phyloP scores from a whole-genome alignment of 2,329 filamentous ascomycete genomes.

The Penicillium sp. region DNA sequence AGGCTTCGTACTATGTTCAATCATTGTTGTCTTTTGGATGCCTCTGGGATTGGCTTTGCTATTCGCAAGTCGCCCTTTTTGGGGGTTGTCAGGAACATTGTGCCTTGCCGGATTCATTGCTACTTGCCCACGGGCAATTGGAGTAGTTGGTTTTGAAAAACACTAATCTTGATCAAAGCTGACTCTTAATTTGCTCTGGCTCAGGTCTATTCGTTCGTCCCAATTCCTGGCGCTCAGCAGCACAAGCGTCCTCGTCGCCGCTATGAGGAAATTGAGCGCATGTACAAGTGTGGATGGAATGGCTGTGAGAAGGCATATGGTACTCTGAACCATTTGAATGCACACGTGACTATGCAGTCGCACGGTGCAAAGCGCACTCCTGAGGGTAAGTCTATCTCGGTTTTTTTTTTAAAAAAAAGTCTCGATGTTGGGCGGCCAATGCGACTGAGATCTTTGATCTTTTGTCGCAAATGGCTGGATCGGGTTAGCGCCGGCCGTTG shows the following conservation, averaged over 20 bases:
- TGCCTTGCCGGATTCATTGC: slow-evolving; percentile 19
- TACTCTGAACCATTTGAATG: slow-evolving; percentile 94
- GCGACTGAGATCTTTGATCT: slow-evolving; percentile 20
- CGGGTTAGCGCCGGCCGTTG: slow-evolving; percentile 40
- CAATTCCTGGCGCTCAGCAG: slow-evolving; percentile 93
- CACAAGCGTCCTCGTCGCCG: slow-evolving; percentile 91
- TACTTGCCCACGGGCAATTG: not conserved
- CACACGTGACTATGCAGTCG: slow-evolving; percentile 98
- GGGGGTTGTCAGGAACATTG: slow-evolving; percentile 28
- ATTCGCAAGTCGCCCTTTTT: slow-evolving; percentile 7
- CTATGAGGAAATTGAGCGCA: slow-evolving; percentile 98
- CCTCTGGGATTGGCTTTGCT: slow-evolving; percentile 20
- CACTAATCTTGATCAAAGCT: not conserved
- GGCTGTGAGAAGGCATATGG: slow-evolving; percentile 98
- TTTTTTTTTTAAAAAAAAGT: not conserved
- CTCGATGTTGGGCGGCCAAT: slow-evolving; percentile 6
- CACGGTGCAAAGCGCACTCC: slow-evolving; percentile 93
- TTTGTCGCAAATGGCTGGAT: slow-evolving; percentile 39
- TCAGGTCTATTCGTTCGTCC: slow-evolving; percentile 95
- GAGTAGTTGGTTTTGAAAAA: slow-evolving; percentile 13
- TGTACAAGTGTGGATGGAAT: slow-evolving; percentile 99
- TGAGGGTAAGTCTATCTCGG: slow-evolving; percentile 69
- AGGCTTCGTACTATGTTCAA: slow-evolving; percentile 28
- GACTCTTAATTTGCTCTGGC: slow-evolving; percentile 24
- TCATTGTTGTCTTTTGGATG: slow-evolving; percentile 31